phyloP scores from a whole-genome alignment of 371 early-diverging fungal genomes.

The Lichtheimia hyalospora region DNA sequence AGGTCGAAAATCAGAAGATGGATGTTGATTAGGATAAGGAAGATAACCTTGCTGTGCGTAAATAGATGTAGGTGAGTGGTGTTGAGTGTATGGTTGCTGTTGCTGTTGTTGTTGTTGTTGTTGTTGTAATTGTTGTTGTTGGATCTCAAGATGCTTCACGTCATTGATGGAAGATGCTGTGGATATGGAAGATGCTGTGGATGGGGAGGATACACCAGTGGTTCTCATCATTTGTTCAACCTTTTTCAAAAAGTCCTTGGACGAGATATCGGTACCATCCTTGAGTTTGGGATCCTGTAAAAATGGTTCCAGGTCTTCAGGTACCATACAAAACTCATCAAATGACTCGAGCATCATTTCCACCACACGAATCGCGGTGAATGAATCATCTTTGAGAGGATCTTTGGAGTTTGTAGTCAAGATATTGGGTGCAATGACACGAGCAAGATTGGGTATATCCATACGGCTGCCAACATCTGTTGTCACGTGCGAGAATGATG shows the following conservation, averaged over 20 bases:
- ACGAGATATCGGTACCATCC: constrained; percentile 35
- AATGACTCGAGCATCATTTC: constrained; percentile 73
- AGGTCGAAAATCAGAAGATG: constrained; percentile 14
- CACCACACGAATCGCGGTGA: constrained; percentile 74
- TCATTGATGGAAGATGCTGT: constrained; percentile 11
- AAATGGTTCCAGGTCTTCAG: constrained; percentile 47
- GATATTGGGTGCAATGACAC: constrained; percentile 92
- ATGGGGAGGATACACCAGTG: constrained; percentile 10
- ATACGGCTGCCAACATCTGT: constrained; percentile 83
- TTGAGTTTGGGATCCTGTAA: constrained; percentile 42
- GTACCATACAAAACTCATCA: constrained; percentile 74
- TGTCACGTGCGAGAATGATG: constrained; percentile 64
- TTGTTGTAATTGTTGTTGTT: background rate
- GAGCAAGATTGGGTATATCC: constrained; percentile 87
- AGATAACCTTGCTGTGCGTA: constrained; percentile 45
- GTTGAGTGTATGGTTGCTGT: constrained; percentile 13
- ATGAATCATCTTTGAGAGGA: constrained; percentile 58
- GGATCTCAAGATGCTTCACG: constrained; percentile 6
- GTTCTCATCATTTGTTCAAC: constrained; percentile 39
- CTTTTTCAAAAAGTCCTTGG: constrained; percentile 44
- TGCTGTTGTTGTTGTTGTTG: constrained; percentile 8
- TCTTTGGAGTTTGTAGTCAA: constrained; percentile 87
- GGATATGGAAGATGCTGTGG: constrained; percentile 9
- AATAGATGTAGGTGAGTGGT: constrained; percentile 28
- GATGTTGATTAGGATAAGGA: constrained; percentile 34